phyloP scores from a whole-genome alignment of 139 green algal species.

The Chlorella sp. region DNA sequence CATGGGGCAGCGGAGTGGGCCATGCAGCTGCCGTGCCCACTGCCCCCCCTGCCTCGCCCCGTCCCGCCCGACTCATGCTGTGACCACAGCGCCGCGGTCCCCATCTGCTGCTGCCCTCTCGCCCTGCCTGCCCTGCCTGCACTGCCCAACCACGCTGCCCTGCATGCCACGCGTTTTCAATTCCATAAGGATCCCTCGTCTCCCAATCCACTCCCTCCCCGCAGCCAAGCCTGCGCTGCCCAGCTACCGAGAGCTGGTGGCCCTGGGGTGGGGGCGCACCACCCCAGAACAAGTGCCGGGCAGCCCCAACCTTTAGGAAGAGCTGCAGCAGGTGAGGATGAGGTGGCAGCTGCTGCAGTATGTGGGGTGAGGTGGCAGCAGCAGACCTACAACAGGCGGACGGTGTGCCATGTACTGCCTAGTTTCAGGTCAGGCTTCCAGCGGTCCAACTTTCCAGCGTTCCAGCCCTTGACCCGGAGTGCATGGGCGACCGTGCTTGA shows the following conservation, averaged over 20 bases:
- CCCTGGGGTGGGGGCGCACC: not conserved
- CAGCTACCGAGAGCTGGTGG: not conserved
- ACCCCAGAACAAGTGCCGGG: not conserved
- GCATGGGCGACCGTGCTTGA: no score
- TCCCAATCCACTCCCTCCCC: not conserved
- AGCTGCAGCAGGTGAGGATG: not conserved
- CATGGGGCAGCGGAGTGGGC: not conserved
- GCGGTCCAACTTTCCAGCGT: no score
- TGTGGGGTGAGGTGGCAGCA: no score
- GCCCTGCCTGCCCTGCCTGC: not conserved
- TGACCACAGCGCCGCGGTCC: no score
- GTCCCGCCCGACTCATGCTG: no score
- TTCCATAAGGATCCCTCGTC: no score
- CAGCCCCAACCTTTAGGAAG: not conserved
- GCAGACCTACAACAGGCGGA: no score
- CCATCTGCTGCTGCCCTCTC: not conserved
- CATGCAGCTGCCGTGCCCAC: no score
- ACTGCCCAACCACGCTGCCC: not conserved
- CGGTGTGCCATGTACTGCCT: no score
- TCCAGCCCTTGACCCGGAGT: no score
- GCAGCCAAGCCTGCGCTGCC: slow-evolving; percentile 10
- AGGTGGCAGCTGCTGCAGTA: not conserved
- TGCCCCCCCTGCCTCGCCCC: no score
- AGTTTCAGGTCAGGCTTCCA: no score
- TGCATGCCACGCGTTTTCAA: not conserved